phyloP scores from a whole-genome alignment of 2,329 filamentous ascomycete species.

The Nannizzia gypsea region DNA sequence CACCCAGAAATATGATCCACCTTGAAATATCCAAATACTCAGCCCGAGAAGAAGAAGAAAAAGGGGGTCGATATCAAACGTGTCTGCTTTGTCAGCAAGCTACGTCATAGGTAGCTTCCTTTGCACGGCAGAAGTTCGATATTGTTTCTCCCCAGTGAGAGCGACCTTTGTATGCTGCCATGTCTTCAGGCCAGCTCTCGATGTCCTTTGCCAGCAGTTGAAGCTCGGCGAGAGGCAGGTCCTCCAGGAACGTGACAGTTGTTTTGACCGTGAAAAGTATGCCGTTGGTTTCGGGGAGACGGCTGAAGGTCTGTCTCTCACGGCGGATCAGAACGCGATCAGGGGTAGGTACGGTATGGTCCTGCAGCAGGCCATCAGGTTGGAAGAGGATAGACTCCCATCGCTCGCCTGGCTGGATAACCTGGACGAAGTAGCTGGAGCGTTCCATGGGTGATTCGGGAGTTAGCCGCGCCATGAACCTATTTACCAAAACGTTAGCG shows the following conservation, averaged over 20 bases:
- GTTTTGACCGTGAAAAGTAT: constrained; percentile 43
- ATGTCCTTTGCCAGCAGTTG: constrained; percentile 34
- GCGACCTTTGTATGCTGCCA: constrained; percentile 36
- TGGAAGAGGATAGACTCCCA: constrained; percentile 37
- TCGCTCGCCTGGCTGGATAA: constrained; percentile 26
- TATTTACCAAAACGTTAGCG: constrained; percentile 13
- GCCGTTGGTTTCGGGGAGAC: constrained; percentile 33
- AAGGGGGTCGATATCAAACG: not conserved
- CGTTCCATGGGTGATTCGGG: constrained; percentile 38
- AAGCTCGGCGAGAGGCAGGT: constrained; percentile 32
- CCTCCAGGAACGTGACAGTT: constrained; percentile 31
- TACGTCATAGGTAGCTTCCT: constrained; percentile 6
- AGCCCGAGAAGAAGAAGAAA: not conserved
- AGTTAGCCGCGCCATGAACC: constrained; percentile 38
- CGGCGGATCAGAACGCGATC: constrained; percentile 38
- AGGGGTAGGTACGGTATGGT: constrained; percentile 26
- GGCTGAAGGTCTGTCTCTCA: constrained; percentile 41
- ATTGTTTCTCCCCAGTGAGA: constrained; percentile 33
- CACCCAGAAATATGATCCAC: not conserved
- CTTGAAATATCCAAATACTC: not conserved
- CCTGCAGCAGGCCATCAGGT: constrained; percentile 29
- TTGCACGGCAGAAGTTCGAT: constrained; percentile 24
- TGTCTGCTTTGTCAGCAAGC: constrained; percentile 1
- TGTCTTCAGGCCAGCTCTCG: constrained; percentile 35
- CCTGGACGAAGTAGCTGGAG: constrained; percentile 41